A percentile compares a stretch with the other conserved stretches of the same genome.
These are phyloP conservation scores for Pleurotus citrinopileatus DNA, from an alignment of 768 basidiomycete species.

Conservation along the genomic window DNA sequence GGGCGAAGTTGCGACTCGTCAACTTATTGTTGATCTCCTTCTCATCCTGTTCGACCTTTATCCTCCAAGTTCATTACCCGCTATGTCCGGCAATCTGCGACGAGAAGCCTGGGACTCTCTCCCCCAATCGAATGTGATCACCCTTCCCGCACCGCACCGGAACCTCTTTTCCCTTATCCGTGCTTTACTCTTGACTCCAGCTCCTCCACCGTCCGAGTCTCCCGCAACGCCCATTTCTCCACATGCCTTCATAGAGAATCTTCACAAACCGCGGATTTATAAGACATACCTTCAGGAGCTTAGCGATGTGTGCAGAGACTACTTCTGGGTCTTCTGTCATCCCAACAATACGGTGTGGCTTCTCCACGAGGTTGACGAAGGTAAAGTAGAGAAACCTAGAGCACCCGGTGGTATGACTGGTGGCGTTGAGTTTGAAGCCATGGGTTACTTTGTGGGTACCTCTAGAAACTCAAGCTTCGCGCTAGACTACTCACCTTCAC, in stretches of 20 bases:
- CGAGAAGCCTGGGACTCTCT: slow-evolving; percentile 57
- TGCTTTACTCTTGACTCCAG: slow-evolving; percentile 69
- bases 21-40: slow-evolving; percentile 87
- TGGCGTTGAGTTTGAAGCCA: slow-evolving; percentile 97
- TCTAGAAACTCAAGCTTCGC: neutral
- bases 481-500: neutral
- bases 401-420: slow-evolving; percentile 99
- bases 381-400: slow-evolving; percentile 81
- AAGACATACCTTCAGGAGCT: slow-evolving; percentile 82
- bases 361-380: slow-evolving; percentile 78
- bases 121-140: slow-evolving; percentile 47
- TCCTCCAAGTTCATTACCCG: slow-evolving; percentile 66
- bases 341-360: slow-evolving; percentile 91
- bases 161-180: slow-evolving; percentile 73
- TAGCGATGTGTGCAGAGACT: slow-evolving; percentile 88
- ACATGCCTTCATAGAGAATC: slow-evolving; percentile 76
- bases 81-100: slow-evolving; percentile 35
- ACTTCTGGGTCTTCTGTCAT: slow-evolving; percentile 98
- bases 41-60: slow-evolving; percentile 89
- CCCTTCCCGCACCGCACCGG: slow-evolving; percentile 71
- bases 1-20: slow-evolving; percentile 86
- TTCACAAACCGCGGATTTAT: slow-evolving; percentile 71
- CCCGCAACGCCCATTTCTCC: slow-evolving; percentile 61
- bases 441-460: slow-evolving; percentile 85
- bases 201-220: slow-evolving; percentile 62